Evolutionary conservation across 2,329 filamentous ascomycete species (phyloP).

Genomic region (Plectosphaerella sp.): DNA sequence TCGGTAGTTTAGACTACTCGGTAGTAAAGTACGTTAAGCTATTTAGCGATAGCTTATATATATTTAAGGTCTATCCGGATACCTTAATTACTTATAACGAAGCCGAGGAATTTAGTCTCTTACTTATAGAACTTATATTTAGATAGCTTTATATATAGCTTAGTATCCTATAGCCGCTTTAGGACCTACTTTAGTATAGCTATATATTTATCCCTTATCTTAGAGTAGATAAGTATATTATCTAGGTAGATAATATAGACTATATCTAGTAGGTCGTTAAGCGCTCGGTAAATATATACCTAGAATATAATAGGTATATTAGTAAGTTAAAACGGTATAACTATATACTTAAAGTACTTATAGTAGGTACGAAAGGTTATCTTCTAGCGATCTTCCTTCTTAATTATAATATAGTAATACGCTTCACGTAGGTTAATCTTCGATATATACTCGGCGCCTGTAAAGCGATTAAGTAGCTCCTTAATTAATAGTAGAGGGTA

Average conservation of each 20-base stretch:
- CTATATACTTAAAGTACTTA: too few species aligned
- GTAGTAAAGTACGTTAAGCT: too few species aligned
- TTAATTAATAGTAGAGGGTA: constrained; percentile 25
- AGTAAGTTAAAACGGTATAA: not conserved
- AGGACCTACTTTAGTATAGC: too few species aligned
- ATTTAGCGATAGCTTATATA: constrained; percentile 1
- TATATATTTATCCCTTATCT: too few species aligned
- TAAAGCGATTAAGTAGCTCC: constrained; percentile 20
- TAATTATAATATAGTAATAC: constrained; percentile 15
- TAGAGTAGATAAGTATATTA: not conserved
- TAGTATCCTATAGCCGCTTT: too few species aligned
- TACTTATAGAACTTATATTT: too few species aligned
- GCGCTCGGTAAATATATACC: not conserved
- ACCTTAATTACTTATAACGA: constrained; percentile 3
- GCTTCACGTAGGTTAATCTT: constrained; percentile 23
- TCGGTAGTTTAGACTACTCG: too few species aligned
- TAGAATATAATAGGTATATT: not conserved
- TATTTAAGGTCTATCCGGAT: not conserved
- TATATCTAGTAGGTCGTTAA: too few species aligned
- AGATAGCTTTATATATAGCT: too few species aligned
- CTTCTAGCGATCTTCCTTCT: not conserved
- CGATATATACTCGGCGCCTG: constrained; percentile 18
- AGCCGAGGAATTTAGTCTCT: too few species aligned
- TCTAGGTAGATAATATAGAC: not conserved
- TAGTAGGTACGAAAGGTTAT: not conserved